Percentiles rank a stretch among this genome's conserved stretches.
phyloP scores from a whole-genome alignment of 305 asterid species.

The Ruellia speciosa region DNA sequence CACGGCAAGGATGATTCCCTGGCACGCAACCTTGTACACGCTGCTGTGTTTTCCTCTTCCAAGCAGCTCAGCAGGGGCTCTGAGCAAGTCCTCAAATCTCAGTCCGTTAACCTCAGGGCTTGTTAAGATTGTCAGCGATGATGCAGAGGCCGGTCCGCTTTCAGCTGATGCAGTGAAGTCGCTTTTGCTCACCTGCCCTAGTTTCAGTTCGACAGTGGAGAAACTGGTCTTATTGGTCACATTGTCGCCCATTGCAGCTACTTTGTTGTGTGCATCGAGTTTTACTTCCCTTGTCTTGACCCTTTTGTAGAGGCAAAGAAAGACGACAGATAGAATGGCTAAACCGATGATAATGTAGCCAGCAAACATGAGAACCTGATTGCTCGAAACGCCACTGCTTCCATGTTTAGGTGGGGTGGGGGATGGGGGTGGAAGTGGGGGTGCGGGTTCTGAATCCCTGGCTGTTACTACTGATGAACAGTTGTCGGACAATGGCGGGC shows the following conservation, averaged over 20 bases:
- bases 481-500: slow-evolving; percentile 33
- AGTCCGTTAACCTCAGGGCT: slow-evolving; percentile 47
- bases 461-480: slow-evolving; percentile 21
- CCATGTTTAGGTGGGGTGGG: background rate
- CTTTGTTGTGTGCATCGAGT: slow-evolving; percentile 21
- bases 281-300: slow-evolving; percentile 25
- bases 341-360: slow-evolving; percentile 50
- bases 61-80: slow-evolving; percentile 77
- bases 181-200: slow-evolving; percentile 22
- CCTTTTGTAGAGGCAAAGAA: slow-evolving; percentile 32
- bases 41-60: slow-evolving; percentile 78
- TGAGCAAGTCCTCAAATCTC: slow-evolving; percentile 62
- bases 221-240: slow-evolving; percentile 24
- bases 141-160: slow-evolving; percentile 34
- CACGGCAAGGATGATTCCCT: slow-evolving; percentile 43
- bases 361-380: slow-evolving; percentile 53
- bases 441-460: background rate
- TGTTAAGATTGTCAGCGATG: slow-evolving; percentile 38
- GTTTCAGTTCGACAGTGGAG: slow-evolving; percentile 37
- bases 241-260: slow-evolving; percentile 28
- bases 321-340: slow-evolving; percentile 30
- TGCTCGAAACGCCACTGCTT: slow-evolving; percentile 17
- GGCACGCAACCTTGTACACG: slow-evolving; percentile 53
- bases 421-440: too few species aligned
- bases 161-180: slow-evolving; percentile 28